These are phyloP conservation scores for Sugiyamaella mastotermitis DNA, from an alignment of 805 yeast genomes.

Conservation along the genomic window DNA sequence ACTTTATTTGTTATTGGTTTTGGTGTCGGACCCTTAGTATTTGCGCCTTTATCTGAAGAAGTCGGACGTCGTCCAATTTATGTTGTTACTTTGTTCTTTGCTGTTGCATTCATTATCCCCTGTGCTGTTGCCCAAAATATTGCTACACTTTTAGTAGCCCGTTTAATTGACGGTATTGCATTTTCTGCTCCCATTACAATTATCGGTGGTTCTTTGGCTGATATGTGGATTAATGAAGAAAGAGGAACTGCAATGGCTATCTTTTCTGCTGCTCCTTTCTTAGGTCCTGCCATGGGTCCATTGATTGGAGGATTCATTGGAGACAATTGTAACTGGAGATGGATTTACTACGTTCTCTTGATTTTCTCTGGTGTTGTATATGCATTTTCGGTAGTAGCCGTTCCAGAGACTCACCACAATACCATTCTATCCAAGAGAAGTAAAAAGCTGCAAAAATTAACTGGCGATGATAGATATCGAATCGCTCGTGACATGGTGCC, in stretches of 20 bases:
- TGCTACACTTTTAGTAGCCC: slow-evolving; percentile 56
- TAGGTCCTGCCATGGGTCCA: slow-evolving; percentile 58
- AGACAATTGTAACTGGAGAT: slow-evolving; percentile 58
- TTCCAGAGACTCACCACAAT: slow-evolving; percentile 63
- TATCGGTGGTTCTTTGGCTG: slow-evolving; percentile 74
- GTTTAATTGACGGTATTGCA: slow-evolving; percentile 65
- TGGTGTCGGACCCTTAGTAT: slow-evolving; percentile 55
- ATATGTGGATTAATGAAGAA: slow-evolving; percentile 53
- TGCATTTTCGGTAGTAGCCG: slow-evolving; percentile 38
- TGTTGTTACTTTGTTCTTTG: slow-evolving; percentile 40
- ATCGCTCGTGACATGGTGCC: slow-evolving; percentile 72
- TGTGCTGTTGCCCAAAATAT: slow-evolving; percentile 54
- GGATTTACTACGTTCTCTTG: slow-evolving; percentile 62
- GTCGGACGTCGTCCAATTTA: slow-evolving; percentile 52
- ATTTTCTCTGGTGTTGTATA: slow-evolving; percentile 58
- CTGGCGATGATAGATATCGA: slow-evolving; percentile 42
- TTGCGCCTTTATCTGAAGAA: slow-evolving; percentile 57
- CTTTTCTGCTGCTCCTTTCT: slow-evolving; percentile 55
- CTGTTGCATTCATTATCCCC: slow-evolving; percentile 45
- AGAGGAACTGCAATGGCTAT: slow-evolving; percentile 67
- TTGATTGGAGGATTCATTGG: slow-evolving; percentile 55
- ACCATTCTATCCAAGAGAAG: slow-evolving; percentile 49
- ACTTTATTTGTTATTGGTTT: slow-evolving; percentile 55
- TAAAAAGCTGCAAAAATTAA: slow-evolving; percentile 41
- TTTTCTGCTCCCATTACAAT: slow-evolving; percentile 72